A percentile compares a stretch with the other conserved stretches of the same genome.
Evolutionary conservation across 2,329 filamentous ascomycete species (phyloP).

Genomic region (Aspergillus novofumigatus): DNA sequence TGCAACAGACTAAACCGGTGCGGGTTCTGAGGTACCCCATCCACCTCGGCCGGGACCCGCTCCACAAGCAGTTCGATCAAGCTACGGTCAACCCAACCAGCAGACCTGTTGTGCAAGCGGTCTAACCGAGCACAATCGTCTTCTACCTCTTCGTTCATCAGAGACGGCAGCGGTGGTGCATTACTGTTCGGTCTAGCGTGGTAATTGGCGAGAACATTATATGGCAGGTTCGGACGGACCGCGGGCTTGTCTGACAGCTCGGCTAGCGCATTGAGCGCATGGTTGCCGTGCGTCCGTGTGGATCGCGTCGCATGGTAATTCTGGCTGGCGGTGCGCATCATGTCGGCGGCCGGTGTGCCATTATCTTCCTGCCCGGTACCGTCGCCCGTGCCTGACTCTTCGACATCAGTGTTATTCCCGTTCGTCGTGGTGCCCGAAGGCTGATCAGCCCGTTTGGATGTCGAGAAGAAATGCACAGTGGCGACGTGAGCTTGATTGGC

Average conservation of each 20-base stretch:
- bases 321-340: slow-evolving; percentile 58
- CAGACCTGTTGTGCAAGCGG: slow-evolving; percentile 34
- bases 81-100: slow-evolving; percentile 39
- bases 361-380: slow-evolving; percentile 40
- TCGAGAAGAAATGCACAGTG: slow-evolving; percentile 55
- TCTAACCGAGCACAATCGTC: slow-evolving; percentile 43
- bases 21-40: slow-evolving; percentile 30
- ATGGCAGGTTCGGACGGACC: slow-evolving; percentile 43
- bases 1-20: slow-evolving; percentile 38
- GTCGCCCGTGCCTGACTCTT: slow-evolving; percentile 33
- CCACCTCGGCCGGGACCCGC: slow-evolving; percentile 24
- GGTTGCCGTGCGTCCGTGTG: slow-evolving; percentile 49
- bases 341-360: slow-evolving; percentile 48
- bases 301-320: slow-evolving; percentile 54
- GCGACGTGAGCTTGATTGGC: slow-evolving; percentile 59
- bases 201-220: slow-evolving; percentile 45
- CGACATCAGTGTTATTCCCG: slow-evolving; percentile 40
- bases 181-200: slow-evolving; percentile 41
- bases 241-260: slow-evolving; percentile 51
- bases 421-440: slow-evolving; percentile 35
- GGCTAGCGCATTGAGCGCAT: slow-evolving; percentile 52
- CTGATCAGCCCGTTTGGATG: slow-evolving; percentile 46
- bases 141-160: slow-evolving; percentile 46
- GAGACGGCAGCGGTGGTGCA: slow-evolving; percentile 39
- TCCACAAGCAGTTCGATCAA: slow-evolving; percentile 39